A percentile compares a stretch with the other conserved stretches of the same genome.
These are phyloP conservation scores for Arabidopsis suecica DNA, from an alignment of 345 rosid species.

Conservation along the genomic window DNA sequence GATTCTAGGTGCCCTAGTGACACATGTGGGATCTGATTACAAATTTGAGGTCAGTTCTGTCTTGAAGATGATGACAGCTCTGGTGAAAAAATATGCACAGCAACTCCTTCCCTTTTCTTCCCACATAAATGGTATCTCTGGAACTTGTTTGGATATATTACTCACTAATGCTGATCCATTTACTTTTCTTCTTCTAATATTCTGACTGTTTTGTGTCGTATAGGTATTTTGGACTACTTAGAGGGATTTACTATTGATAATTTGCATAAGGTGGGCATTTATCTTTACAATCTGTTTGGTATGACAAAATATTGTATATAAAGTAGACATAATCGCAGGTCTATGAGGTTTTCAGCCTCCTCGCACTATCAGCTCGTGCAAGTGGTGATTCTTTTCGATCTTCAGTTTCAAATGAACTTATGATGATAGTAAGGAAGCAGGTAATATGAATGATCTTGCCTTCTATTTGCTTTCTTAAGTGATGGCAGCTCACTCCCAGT, in stretches of 20 bases:
- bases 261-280: conserved; percentile 65
- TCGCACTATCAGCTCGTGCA: conserved; percentile 59
- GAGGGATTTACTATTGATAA: conserved; percentile 75
- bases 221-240: conserved; percentile 90
- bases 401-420: conserved; percentile 75
- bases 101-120: conserved; percentile 77
- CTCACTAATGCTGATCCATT: conserved; percentile 9
- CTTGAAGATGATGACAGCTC: conserved; percentile 64
- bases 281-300: conserved; percentile 4
- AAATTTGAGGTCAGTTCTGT: conserved; percentile 76
- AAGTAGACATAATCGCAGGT: conserved; percentile 52
- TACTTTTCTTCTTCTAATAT: conserved; percentile 11
- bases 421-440: conserved; percentile 85
- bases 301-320: conserved; percentile 16
- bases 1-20: conserved; percentile 80
- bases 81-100: conserved; percentile 61
- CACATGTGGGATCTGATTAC: conserved; percentile 86
- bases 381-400: conserved; percentile 54
- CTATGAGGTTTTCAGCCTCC: conserved; percentile 75
- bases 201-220: conserved; percentile 23
- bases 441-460: conserved; percentile 44
- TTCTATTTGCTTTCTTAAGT: conserved; percentile 13
- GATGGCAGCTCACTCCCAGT: conserved; percentile 20
- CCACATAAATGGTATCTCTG: conserved; percentile 70
- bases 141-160: conserved; percentile 1